Conservation (phyloP, 345 rosid genomes). For the Mercurialis annua region DNA sequence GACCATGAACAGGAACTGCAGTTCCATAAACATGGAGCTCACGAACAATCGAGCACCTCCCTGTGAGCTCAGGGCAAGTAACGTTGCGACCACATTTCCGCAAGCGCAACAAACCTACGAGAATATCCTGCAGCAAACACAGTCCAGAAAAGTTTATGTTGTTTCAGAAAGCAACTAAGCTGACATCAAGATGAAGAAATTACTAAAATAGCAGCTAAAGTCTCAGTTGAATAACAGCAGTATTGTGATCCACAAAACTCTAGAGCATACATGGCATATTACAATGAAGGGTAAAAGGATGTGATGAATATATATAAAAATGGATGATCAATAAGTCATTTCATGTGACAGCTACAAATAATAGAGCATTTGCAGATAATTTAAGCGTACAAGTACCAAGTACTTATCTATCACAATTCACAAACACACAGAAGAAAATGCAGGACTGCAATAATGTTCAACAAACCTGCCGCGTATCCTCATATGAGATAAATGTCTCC, state of each 20-base stretch:
- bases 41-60: constrained; percentile 90
- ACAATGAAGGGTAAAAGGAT: background rate
- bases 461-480: constrained; percentile 89
- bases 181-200: constrained; percentile 4
- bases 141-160: background rate
- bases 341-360: background rate
- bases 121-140: constrained; percentile 70
- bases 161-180: background rate
- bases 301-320: background rate
- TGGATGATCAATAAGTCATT: background rate
- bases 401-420: background rate
- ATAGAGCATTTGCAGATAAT: background rate
- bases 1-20: constrained; percentile 98
- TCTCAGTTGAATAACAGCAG: background rate
- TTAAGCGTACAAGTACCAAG: background rate
- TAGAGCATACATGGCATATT: too few species aligned
- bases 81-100: constrained; percentile 84
- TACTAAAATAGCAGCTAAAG: background rate
- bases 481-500: constrained; percentile 97
- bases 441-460: constrained; percentile 2
- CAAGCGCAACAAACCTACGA: constrained; percentile 85
- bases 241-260: background rate
- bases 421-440: background rate
- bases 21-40: constrained; percentile 99
- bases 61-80: constrained; percentile 84